A percentile compares a stretch with the other conserved stretches of the same genome.
phyloP scores from a whole-genome alignment of 257 asterid species.

The Capsicum rhomboideum region DNA sequence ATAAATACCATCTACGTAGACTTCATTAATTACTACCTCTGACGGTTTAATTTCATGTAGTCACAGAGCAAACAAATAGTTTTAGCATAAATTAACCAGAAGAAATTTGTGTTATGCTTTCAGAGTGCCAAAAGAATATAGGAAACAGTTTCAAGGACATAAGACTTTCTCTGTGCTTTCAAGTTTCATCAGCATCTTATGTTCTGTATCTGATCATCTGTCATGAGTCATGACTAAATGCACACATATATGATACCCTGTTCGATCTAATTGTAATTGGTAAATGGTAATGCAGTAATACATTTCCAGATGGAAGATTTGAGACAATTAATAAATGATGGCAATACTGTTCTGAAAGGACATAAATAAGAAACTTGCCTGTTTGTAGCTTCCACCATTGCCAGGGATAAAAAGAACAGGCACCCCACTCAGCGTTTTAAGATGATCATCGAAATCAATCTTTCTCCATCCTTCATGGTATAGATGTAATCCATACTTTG shows the following conservation, averaged over 20 bases:
- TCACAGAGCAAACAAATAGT: background rate
- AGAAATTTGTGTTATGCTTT: background rate
- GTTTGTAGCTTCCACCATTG: conserved; percentile 98
- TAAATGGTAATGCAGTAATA: background rate
- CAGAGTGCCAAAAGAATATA: background rate
- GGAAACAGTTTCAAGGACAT: background rate
- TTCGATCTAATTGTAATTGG: background rate
- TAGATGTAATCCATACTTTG: conserved; percentile 60
- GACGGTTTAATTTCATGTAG: background rate
- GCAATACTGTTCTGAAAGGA: background rate
- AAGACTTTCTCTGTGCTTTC: background rate
- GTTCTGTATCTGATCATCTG: background rate
- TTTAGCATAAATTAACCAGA: background rate
- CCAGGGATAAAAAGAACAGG: conserved; percentile 98
- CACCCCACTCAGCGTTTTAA: conserved; percentile 66
- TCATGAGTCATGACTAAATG: conserved; percentile 1
- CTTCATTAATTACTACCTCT: background rate
- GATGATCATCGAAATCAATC: conserved; percentile 65
- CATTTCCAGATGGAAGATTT: background rate
- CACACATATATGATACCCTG: background rate
- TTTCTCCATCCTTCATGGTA: conserved; percentile 95
- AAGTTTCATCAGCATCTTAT: background rate
- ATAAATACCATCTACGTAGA: background rate
- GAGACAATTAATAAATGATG: background rate
- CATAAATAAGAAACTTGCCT: conserved; percentile 42